Evolutionary conservation across 2,329 filamentous ascomycete genomes (phyloP), one percentile per base, ranked within the genome.

Genomic region (Mariannaea sp.): DNA sequence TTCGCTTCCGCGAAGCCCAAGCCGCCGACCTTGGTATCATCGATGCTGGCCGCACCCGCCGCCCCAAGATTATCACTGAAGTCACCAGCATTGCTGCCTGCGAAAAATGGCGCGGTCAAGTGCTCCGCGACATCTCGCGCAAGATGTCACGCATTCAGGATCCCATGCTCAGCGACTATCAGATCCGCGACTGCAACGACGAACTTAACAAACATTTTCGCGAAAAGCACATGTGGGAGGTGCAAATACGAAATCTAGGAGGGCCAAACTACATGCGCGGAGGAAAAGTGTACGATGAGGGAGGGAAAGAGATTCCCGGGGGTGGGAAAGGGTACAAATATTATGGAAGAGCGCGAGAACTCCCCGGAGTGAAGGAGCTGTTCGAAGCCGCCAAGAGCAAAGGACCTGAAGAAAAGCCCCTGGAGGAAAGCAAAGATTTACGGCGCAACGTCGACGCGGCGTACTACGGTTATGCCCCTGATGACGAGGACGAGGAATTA

Each of bases 151-250:
- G 90, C 70, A 97, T 99, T 76, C 94, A 99, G 72, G 94, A 99
- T 66, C 79, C 84, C 7, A 86, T 88, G 40, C 81, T 99, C n/a
- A 91, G 86, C 74, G 94, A 99, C 80, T 97, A 89, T 78, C 94
- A 97, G 79, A 91, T 99, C 73, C 87, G 94, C 68, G 94, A 99
- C 74, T 80, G 99, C 70, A 99, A 99, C 77, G 94, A 99, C 73
- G 94, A 99, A 75, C 96, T 99, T 80, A 99, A 99, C 80, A 96
- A 96, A 77, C 82, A 96, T 58, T 97, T 99, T 90, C 87, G 92
- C 60, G 94, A 99, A 78, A 99, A 99, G 75, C 92, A 95, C 81
- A 92, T 96, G 83, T 99, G 94, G 94, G 94, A 99, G 79, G 85
- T 94, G 65, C 92, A 97, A 75, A 97, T 99, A 64, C 84, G 92